A percentile compares a stretch with the other conserved stretches of the same genome.
Evolutionary conservation across 164 flowering plant genomes (phyloP).

Genomic region (Berberis vulgaris): DNA sequence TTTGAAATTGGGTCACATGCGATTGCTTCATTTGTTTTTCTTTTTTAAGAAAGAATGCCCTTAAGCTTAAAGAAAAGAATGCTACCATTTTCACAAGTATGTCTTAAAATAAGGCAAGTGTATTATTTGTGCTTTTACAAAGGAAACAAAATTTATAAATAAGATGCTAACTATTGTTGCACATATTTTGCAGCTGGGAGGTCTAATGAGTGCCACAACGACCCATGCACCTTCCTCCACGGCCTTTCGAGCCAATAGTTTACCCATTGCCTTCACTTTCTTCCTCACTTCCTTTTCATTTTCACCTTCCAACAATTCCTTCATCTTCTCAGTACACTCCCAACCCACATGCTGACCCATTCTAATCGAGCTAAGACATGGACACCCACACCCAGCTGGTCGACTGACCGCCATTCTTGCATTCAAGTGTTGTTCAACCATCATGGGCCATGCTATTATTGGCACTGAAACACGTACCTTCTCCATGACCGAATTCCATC

Average conservation of each 20-base stretch:
- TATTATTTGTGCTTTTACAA: too few relatives aligned
- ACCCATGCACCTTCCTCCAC: slow-evolving; percentile 37
- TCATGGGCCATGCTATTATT: slow-evolving; percentile 22
- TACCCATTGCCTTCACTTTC: slow-evolving; percentile 28
- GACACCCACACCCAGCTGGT: slow-evolving; percentile 21
- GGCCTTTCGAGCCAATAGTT: slow-evolving; percentile 25
- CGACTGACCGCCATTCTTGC: slow-evolving; percentile 19
- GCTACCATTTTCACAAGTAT: too few relatives aligned
- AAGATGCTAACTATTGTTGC: not conserved
- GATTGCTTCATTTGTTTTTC: too few relatives aligned
- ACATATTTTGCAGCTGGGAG: slow-evolving; percentile 19
- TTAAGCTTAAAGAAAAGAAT: too few relatives aligned
- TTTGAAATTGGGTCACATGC: too few relatives aligned
- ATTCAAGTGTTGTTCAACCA: slow-evolving; percentile 27
- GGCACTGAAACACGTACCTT: slow-evolving; percentile 24
- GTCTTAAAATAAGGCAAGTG: too few relatives aligned
- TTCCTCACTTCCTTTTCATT: slow-evolving; percentile 28
- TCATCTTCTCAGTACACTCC: slow-evolving; percentile 23
- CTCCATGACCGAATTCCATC: slow-evolving; percentile 33
- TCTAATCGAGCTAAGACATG: slow-evolving; percentile 3
- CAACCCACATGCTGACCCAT: slow-evolving; percentile 23
- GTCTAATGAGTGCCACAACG: slow-evolving; percentile 31
- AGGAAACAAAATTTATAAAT: too few relatives aligned
- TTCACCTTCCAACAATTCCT: slow-evolving; percentile 44
- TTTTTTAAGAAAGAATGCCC: too few relatives aligned